Base-by-base conservation (phyloP, 768 basidiomycete species). In the Trametes meyenii region DNA sequence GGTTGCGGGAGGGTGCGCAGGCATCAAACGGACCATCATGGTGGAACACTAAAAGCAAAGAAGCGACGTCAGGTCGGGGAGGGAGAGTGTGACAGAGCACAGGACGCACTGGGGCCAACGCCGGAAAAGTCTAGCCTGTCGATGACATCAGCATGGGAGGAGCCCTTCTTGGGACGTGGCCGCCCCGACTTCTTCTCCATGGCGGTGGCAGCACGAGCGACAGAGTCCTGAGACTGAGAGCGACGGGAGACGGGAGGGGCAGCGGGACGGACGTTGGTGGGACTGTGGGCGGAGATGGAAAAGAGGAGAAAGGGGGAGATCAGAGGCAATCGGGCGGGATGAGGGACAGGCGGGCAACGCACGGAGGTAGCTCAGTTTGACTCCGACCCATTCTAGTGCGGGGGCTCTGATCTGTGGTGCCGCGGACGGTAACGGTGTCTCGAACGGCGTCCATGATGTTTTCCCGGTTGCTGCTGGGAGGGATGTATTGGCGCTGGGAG, bases 21-120 rank as follows among this genome's bases (percentile, higher is more conserved):
- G 92, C 93, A 71, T 95, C 92, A 72, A 94, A 95, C 13, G 92
- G 93, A 33, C 92, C 92, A 69, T 94, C 93, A 69, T 95, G 92
- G 70, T 95, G 92, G 76, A 94, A 91, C 85, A 91, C 92, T 94
- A 66, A 5, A n/a, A 54, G 59, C 39, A 63, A 45, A 38, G 19
- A 42, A 36, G 17, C 54, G 40, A 44, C 36, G 51, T 29, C 40
- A 50, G 39, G 49, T 21, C 17, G 43, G 19, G 43, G n/a, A 49
- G 58, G 62, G 60, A 48, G 38, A 43, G 57, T 29, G 35, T 38
- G 63, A 38, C 38, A 40, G 17, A 51, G 39, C n/a, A n/a, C 36
- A 60, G 63, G 48, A 83, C 91, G 65, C 70, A 93, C 92, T 91
- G 58, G 89, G 85, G 10, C 91, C 92, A 43, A 92, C 89, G 68